Conservation (phyloP, 2,329 filamentous ascomycete genomes). For the Alternaria alternata region DNA sequence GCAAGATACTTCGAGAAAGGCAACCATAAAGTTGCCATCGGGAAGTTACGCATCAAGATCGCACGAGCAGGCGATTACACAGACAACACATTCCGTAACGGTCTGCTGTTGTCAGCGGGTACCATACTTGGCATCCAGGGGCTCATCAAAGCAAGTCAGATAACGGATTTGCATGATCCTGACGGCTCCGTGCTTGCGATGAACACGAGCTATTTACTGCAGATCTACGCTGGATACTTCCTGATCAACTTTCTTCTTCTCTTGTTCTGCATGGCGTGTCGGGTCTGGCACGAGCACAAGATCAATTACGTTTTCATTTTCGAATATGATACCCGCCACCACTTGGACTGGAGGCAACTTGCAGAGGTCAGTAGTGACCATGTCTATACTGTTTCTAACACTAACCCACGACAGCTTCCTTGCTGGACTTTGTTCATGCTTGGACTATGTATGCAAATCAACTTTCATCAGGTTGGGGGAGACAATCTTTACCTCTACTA, state of each 20-base stretch:
- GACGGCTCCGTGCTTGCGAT: constrained; percentile 24
- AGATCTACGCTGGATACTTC: constrained; percentile 94
- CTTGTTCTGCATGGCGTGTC: constrained; percentile 86
- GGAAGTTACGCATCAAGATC: constrained; percentile 80
- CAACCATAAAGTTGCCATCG: constrained; percentile 88
- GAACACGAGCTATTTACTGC: constrained; percentile 63
- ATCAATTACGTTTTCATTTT: constrained; percentile 98
- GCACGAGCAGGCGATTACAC: constrained; percentile 67
- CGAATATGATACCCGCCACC: constrained; percentile 87
- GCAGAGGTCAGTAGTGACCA: constrained; percentile 64
- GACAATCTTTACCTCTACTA: constrained; percentile 82
- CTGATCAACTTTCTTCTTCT: constrained; percentile 80
- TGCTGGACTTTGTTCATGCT: constrained; percentile 80
- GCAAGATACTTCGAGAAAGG: constrained; percentile 93
- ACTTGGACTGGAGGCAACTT: constrained; percentile 88
- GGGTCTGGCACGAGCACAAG: constrained; percentile 81
- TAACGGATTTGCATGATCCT: constrained; percentile 33
- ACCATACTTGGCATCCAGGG: constrained; percentile 55
- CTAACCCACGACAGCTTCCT: constrained; percentile 66
- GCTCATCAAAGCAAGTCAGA: constrained; percentile 49
- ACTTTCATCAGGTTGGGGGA: constrained; percentile 75
- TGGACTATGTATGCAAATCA: constrained; percentile 86
- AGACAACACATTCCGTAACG: constrained; percentile 66
- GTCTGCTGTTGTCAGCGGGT: constrained; percentile 55
- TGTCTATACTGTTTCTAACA: neutral